Evolutionary conservation across 2,329 filamentous ascomycete genomes (phyloP).

Genomic region (Dactylellina parvicollis): DNA sequence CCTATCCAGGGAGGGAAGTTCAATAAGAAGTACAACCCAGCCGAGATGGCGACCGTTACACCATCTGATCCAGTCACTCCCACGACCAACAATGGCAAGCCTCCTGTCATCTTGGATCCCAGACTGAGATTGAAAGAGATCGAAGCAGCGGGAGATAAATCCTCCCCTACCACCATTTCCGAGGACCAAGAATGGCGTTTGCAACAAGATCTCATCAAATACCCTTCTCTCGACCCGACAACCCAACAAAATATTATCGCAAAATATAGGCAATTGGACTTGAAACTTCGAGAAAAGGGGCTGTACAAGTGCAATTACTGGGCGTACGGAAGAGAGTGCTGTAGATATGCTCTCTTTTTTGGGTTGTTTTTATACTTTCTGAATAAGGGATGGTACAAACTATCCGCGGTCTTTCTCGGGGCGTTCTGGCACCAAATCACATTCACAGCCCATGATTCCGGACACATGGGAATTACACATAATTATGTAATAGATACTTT

Average conservation of each 20-base stretch:
- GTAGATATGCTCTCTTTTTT: slow-evolving; percentile 77
- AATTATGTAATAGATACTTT: slow-evolving; percentile 82
- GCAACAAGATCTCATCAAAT: slow-evolving; percentile 77
- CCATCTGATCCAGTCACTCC: slow-evolving; percentile 48
- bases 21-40: no score
- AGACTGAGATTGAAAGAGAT: slow-evolving; percentile 48
- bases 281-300: slow-evolving; percentile 76
- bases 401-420: slow-evolving; percentile 79
- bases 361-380: slow-evolving; percentile 71
- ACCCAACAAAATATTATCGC: slow-evolving; percentile 79
- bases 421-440: slow-evolving; percentile 93
- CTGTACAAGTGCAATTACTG: slow-evolving; percentile 86
- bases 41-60: no score
- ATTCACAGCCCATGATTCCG: slow-evolving; percentile 93
- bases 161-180: no score
- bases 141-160: no score
- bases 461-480: slow-evolving; percentile 97
- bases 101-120: slow-evolving; percentile 56
- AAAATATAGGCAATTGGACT: slow-evolving; percentile 82
- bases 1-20: slow-evolving; percentile 76
- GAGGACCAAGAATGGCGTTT: slow-evolving; percentile 42
- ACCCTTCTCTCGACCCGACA: slow-evolving; percentile 77
- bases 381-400: slow-evolving; percentile 72
- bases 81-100: slow-evolving; percentile 58
- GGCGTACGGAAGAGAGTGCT: slow-evolving; percentile 78